phyloP scores from a whole-genome alignment of 2,329 filamentous ascomycete genomes.

The Coniochaeta sp. region DNA sequence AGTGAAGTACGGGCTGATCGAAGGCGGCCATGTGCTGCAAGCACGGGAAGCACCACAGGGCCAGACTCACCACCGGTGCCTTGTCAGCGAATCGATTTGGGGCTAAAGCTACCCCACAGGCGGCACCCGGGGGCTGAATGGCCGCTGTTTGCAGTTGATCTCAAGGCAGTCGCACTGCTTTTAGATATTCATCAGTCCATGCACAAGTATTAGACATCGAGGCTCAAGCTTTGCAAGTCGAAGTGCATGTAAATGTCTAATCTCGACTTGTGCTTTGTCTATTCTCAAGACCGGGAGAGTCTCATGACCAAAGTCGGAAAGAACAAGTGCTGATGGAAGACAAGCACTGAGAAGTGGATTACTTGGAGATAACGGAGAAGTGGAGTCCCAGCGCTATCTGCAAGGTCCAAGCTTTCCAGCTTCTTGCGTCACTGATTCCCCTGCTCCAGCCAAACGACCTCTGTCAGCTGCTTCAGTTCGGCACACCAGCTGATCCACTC shows the following conservation, averaged over 20 bases:
- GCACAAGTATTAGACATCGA: too few species aligned
- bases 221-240: too few species aligned
- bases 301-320: too few species aligned
- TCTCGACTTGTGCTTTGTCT: too few species aligned
- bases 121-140: not conserved
- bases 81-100: not conserved
- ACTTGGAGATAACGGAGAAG: not conserved
- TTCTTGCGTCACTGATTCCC: not conserved
- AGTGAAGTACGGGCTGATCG: not conserved
- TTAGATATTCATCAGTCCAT: too few species aligned
- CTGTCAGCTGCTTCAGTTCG: not conserved
- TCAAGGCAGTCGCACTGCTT: too few species aligned
- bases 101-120: not conserved
- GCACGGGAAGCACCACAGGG: too few species aligned
- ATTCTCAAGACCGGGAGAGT: too few species aligned
- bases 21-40: conserved; percentile 1
- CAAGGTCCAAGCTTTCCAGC: not conserved
- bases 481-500: not conserved
- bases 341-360: too few species aligned
- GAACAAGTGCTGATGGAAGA: too few species aligned
- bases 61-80: not conserved
- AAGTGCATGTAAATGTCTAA: too few species aligned
- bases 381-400: not conserved
- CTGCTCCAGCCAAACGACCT: not conserved
- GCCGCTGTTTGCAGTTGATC: not conserved